Percentiles rank a stretch among this genome's conserved stretches.
Conservation (phyloP, 2,329 filamentous ascomycete genomes). For the Aspergillus floridensis region DNA sequence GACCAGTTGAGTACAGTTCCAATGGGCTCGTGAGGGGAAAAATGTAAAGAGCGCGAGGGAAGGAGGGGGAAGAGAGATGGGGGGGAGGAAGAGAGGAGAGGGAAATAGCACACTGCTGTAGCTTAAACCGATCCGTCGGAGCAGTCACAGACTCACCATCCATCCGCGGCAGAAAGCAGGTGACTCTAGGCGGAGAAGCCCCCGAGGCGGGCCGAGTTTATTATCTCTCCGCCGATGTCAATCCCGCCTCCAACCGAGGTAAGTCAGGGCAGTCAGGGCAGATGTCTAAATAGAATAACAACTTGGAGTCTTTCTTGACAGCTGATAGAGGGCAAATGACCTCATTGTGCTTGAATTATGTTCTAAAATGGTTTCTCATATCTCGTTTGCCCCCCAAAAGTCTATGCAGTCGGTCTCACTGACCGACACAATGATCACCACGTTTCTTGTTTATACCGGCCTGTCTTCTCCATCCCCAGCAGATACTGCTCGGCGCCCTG, state of each 20-base stretch:
- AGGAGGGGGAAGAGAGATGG: slow-evolving; percentile 11
- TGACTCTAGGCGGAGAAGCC: slow-evolving; percentile 28
- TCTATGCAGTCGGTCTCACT: neutral
- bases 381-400: neutral
- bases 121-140: slow-evolving; percentile 21
- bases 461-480: slow-evolving; percentile 58
- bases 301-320: neutral
- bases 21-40: neutral
- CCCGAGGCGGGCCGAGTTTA: slow-evolving; percentile 35
- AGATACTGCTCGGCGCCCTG: slow-evolving; percentile 57
- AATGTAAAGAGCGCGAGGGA: neutral
- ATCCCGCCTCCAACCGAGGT: slow-evolving; percentile 34
- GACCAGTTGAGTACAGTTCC: neutral
- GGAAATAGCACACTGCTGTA: neutral
- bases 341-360: neutral
- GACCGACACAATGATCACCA: slow-evolving; percentile 49
- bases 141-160: neutral
- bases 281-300: neutral
- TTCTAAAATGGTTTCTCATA: too few species aligned
- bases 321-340: neutral
- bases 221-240: slow-evolving; percentile 18
- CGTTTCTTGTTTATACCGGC: slow-evolving; percentile 67
- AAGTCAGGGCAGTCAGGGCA: slow-evolving; percentile 15
- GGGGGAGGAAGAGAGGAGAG: neutral
- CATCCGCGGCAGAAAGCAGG: slow-evolving; percentile 22